Base-by-base conservation (phyloP, 495 filamentous ascomycete genomes). In the Tuber microsphaerosporum region DNA sequence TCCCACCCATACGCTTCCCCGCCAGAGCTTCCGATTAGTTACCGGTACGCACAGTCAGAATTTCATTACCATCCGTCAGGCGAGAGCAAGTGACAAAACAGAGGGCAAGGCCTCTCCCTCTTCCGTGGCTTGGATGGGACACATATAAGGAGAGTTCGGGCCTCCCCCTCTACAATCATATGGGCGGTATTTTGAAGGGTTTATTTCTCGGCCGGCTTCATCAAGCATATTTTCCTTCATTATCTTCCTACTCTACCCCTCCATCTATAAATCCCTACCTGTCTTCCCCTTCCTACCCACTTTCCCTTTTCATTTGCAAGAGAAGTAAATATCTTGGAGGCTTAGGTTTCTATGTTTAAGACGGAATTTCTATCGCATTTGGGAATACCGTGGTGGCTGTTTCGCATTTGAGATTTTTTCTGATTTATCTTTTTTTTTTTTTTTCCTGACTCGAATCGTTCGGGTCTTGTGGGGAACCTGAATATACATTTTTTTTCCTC, bases 201-300 rank as follows among this genome's bases (percentile, higher is more conserved):
- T 65, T 61, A 75, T 79, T 45, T 61, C 68, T 71, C 76, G 70
- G 76, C 79, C 70, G 75, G 78, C 75, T 75, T 75, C 71, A 70
- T 79, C 72, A 71, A 45, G 46, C 22, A 75, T 73, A 73, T 71
- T 65, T 48, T 79, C 68, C 37, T 72, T 75, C 74, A 41, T 41
- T 71, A 41, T 61, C 65, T 72, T 37, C 75, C 51, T 44, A 20
- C 70, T 68, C 73, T 70, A 43, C 46, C 76, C 70, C 72, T 61
- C 75, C 42, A 41, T 48, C 72, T 73, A 44, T 42, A 74, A 73
- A 45, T 48, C 48, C 70, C 75, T 70, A 17, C 71, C 22, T 41
- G 56, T 42, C 22, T 71, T 45, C 74, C 61, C 72, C 16, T 43
- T 69, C 43, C 56, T 76, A 56, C 37, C 37, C 76, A 65, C 71